Base-by-base conservation (phyloP, 495 filamentous ascomycete genomes). In the Ramalina peruviana region DNA sequence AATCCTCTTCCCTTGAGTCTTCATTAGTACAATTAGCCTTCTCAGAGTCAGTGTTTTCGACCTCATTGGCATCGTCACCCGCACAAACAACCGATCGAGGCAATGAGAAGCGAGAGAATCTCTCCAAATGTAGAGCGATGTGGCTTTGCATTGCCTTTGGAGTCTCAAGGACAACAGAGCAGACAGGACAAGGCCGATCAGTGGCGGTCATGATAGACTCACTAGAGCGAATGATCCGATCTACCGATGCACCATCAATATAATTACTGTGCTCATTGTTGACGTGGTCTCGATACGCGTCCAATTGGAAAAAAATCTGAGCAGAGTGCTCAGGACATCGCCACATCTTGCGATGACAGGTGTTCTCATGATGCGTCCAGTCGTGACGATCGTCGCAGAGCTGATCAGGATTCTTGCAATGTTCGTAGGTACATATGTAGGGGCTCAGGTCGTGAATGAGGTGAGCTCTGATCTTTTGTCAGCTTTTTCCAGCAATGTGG, bases 311-410 rank as follows among this genome's bases (percentile, higher is more conserved):
- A 17, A 36, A 40, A 37, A 44, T 36, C 33, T 44, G 30, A n/a
- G 36, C 19, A 38, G 26, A 36, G 23, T 51, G 30, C 27, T 45
- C 49, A 15, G 25, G 33, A 39, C 52, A 54, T 15, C 52, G 52
- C 52, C 52, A 54, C 17, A 54, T 27, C 36, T 48, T 41, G 15
- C 40, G 30, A 44, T 54, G 46, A 13, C 9, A 36, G 40, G 46
- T 38, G 23, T 54, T 60, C 46, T 65, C 62, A 23, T 64, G 62
- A n/a, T 54, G 46, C 21, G 55, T 52, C 62, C 62, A 64, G 2
- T 63, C 59, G 36, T 59, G 55, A 25, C 52, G 54, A 16, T 47
- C 48, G 20, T 61, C 60, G 27, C 62, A 65, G 13, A 62, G 50
- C 10, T 49, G 48, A 37, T 51, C 46, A 33, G 57, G 48, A 40